Percentiles rank a stretch among this genome's conserved stretches.
phyloP scores from a whole-genome alignment of 768 basidiomycete species.

The Kwoniella sp. region DNA sequence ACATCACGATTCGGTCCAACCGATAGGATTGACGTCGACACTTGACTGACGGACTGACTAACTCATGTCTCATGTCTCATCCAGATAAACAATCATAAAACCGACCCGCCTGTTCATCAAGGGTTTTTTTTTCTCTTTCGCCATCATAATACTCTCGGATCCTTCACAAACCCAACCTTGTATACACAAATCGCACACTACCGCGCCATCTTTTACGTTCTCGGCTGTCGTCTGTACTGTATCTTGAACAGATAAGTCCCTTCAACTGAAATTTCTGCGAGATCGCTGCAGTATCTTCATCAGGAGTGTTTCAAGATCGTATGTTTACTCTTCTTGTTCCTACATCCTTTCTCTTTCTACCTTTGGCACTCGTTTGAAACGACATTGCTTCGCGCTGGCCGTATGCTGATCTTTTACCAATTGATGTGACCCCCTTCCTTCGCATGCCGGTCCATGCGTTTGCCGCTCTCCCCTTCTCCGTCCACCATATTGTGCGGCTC shows the following conservation, averaged over 20 bases:
- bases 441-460: not conserved
- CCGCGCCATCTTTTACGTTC: not conserved
- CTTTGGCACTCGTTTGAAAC: not conserved
- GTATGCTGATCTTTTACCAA: not conserved
- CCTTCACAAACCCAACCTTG: not conserved
- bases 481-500: not conserved
- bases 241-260: not conserved
- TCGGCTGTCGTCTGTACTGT: not conserved
- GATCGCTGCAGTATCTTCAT: not conserved
- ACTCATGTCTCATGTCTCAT: conserved; percentile 5
- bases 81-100: conserved; percentile 4
- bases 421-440: not conserved
- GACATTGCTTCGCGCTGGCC: not conserved
- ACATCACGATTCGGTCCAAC: conserved; percentile 3
- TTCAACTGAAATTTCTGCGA: not conserved
- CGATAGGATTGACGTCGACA: conserved; percentile 4
- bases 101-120: conserved; percentile 5
- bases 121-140: not conserved
- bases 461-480: not conserved
- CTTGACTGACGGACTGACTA: not conserved
- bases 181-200: not conserved
- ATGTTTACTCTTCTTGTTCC: not conserved
- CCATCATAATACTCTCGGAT: not conserved
- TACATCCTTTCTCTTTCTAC: not conserved
- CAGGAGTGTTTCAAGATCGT: not conserved